Conservation (phyloP, 1,284 basidiomycete genomes). For the Fomes fomentarius region DNA sequence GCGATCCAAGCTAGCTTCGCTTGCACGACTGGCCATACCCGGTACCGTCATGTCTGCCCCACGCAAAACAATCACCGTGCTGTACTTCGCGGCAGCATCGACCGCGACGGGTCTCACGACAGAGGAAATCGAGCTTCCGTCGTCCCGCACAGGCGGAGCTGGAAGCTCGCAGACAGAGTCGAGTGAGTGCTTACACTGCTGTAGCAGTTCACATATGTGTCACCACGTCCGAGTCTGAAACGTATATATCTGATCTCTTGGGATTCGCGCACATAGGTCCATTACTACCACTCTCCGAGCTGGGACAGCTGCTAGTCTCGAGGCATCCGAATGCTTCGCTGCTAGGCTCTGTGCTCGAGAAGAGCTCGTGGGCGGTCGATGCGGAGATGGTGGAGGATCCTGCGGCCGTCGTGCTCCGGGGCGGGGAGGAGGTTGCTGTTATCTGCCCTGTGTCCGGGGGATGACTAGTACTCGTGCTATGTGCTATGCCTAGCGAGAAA, state of each 20-base stretch:
- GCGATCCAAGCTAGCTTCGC: background rate
- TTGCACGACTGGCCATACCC: background rate
- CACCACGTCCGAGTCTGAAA: no score
- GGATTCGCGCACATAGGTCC: slow-evolving; percentile 32
- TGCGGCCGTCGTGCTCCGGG: slow-evolving; percentile 50
- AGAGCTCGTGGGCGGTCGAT: slow-evolving; percentile 77
- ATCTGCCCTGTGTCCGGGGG: slow-evolving; percentile 86
- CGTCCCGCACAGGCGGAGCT: background rate
- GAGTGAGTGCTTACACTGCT: no score
- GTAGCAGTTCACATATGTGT: no score
- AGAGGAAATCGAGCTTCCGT: slow-evolving; percentile 50
- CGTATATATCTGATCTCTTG: background rate
- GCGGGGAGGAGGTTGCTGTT: slow-evolving; percentile 79
- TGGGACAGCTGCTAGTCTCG: slow-evolving; percentile 51
- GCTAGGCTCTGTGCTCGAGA: slow-evolving; percentile 55
- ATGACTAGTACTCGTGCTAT: slow-evolving; percentile 30
- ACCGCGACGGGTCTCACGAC: slow-evolving; percentile 62
- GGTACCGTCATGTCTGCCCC: slow-evolving; percentile 20
- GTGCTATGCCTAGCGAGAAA: no score
- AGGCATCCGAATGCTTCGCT: slow-evolving; percentile 55
- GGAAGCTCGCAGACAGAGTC: no score
- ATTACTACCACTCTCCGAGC: slow-evolving; percentile 55
- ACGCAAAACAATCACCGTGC: slow-evolving; percentile 53
- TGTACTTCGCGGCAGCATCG: slow-evolving; percentile 82
- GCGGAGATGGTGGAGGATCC: slow-evolving; percentile 78